Percentiles rank a stretch among this genome's conserved stretches.
phyloP scores from a whole-genome alignment of 352 stramenopile species.

The Phytophthora melonis region DNA sequence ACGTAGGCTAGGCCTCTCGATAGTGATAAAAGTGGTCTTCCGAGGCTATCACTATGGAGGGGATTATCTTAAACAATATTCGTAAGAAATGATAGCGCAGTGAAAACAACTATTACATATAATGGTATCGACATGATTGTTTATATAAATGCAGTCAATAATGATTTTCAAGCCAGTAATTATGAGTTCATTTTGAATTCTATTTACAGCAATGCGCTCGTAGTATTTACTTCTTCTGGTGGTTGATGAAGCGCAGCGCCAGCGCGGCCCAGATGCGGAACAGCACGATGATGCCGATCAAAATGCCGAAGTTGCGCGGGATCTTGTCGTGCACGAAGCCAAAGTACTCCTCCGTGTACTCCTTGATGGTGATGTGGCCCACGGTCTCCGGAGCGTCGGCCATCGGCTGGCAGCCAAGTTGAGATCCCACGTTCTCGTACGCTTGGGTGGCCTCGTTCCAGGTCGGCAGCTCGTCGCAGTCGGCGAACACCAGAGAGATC shows the following conservation, averaged over 20 bases:
- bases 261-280: constrained; percentile 43
- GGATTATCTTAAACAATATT: too few relatives aligned
- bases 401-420: constrained; percentile 38
- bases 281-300: constrained; percentile 37
- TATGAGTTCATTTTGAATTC: too few relatives aligned
- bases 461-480: constrained; percentile 37
- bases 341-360: constrained; percentile 34
- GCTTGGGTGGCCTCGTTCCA: constrained; percentile 24
- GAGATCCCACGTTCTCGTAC: constrained; percentile 33
- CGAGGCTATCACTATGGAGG: too few relatives aligned
- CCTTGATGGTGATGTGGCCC: constrained; percentile 36
- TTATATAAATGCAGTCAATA: too few relatives aligned
- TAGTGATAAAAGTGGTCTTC: too few relatives aligned
- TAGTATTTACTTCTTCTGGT: constrained; percentile 43
- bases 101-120: too few relatives aligned
- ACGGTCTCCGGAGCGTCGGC: constrained; percentile 27
- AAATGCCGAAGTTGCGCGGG: constrained; percentile 27
- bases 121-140: too few relatives aligned
- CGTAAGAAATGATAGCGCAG: too few relatives aligned
- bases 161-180: too few relatives aligned
- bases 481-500: constrained; percentile 33
- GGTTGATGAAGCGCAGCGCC: constrained; percentile 47
- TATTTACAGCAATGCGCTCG: too few relatives aligned
- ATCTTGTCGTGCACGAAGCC: constrained; percentile 34
- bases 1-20: too few relatives aligned